Conservation (phyloP, 805 yeast genomes). For the Dipodascus geniculatus region DNA sequence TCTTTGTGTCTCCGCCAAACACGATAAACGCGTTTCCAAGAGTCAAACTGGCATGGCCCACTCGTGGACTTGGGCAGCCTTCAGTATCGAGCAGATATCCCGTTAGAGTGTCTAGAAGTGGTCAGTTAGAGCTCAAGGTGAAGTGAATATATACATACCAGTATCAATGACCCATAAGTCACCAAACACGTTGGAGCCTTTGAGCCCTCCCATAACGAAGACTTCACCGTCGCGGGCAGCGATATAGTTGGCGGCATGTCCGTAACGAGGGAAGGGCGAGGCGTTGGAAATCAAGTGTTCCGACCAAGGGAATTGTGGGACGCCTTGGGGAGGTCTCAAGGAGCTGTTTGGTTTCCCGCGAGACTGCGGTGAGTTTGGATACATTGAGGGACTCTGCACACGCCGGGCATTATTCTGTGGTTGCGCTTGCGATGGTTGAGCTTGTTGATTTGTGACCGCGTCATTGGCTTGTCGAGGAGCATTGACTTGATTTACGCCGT, state of each 20-base stretch:
- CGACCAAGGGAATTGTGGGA: slow-evolving; percentile 25
- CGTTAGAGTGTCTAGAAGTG: slow-evolving; percentile 22
- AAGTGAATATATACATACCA: slow-evolving; percentile 28
- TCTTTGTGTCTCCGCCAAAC: slow-evolving; percentile 92
- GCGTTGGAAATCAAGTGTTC: slow-evolving; percentile 24
- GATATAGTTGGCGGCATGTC: slow-evolving; percentile 75
- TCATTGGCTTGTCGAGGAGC: too few relatives aligned
- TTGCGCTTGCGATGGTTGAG: too few relatives aligned
- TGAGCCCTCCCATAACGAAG: slow-evolving; percentile 88
- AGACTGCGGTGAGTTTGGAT: too few relatives aligned
- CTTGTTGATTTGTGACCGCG: too few relatives aligned
- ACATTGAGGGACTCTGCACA: too few relatives aligned
- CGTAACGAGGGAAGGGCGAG: slow-evolving; percentile 89
- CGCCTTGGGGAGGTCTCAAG: neutral
- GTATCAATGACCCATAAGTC: slow-evolving; percentile 87
- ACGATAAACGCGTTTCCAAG: slow-evolving; percentile 92
- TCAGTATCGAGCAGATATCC: slow-evolving; percentile 57
- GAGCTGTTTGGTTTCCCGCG: neutral
- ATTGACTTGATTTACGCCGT: too few relatives aligned
- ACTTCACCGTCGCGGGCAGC: slow-evolving; percentile 73
- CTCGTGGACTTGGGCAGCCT: slow-evolving; percentile 87
- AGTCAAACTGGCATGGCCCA: slow-evolving; percentile 85
- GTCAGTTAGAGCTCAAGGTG: slow-evolving; percentile 3
- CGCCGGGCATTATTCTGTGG: neutral
- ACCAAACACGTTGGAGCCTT: slow-evolving; percentile 85